phyloP scores from a whole-genome alignment of 331 rosid genomes.

The Saraca asoca region DNA sequence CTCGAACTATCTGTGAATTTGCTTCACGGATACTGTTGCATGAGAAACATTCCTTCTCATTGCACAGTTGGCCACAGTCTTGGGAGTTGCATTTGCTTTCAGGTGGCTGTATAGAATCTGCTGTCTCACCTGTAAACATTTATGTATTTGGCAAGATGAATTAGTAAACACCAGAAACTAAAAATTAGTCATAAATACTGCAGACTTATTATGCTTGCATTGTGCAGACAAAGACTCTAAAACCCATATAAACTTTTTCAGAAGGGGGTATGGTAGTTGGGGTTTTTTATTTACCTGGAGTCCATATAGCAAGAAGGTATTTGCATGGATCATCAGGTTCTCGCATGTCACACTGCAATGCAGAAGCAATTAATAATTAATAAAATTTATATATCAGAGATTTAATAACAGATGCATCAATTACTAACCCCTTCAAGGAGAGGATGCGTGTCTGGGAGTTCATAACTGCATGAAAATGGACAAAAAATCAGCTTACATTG shows the following conservation, averaged over 20 bases:
- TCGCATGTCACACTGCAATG: constrained; percentile 71
- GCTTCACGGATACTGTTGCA: constrained; percentile 91
- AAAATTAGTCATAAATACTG: constrained; percentile 18
- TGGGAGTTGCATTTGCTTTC: constrained; percentile 67
- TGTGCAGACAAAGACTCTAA: constrained; percentile 27
- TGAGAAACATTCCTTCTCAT: constrained; percentile 77
- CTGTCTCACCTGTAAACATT: constrained; percentile 80
- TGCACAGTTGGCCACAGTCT: constrained; percentile 64
- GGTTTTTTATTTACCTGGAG: constrained; percentile 97
- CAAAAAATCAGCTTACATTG: constrained; percentile 22
- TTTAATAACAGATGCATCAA: constrained; percentile 31
- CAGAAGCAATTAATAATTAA: constrained; percentile 23
- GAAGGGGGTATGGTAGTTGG: no score
- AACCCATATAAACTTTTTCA: no score
- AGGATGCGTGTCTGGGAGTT: constrained; percentile 94
- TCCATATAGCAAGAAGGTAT: constrained; percentile 97
- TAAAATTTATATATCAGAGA: constrained; percentile 11
- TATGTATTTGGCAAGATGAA: constrained; percentile 35
- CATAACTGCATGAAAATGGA: constrained; percentile 75
- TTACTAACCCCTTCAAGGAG: constrained; percentile 82
- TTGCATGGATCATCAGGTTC: constrained; percentile 94
- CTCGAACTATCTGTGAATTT: constrained; percentile 80
- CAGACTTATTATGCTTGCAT: constrained; percentile 17
- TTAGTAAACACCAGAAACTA: constrained; percentile 29
- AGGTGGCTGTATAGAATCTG: constrained; percentile 79